Evolutionary conservation across 2,329 filamentous ascomycete genomes (phyloP).

Genomic region (Simplicillium aogashimaense): DNA sequence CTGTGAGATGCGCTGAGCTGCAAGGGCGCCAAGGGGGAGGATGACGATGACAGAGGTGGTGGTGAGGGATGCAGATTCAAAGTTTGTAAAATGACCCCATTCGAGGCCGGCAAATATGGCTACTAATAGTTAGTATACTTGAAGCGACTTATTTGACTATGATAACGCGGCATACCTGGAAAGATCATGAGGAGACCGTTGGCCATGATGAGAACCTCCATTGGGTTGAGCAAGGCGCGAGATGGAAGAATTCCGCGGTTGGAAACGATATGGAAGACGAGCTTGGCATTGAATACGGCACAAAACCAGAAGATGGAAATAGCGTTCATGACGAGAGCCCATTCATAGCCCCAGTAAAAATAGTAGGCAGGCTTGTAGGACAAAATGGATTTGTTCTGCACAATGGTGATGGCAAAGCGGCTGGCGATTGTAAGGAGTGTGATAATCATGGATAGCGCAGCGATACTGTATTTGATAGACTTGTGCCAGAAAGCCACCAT

Average conservation of each 20-base stretch:
- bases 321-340: constrained; percentile 27
- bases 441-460: constrained; percentile 22
- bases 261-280: constrained; percentile 35
- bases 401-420: constrained; percentile 21
- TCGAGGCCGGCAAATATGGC: constrained; percentile 41
- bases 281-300: constrained; percentile 42
- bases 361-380: constrained; percentile 10
- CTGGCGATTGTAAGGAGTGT: constrained; percentile 20
- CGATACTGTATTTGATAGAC: constrained; percentile 19
- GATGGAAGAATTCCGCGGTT: constrained; percentile 36
- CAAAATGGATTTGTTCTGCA: constrained; percentile 24
- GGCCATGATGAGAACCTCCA: constrained; percentile 46
- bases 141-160: neutral
- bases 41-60: constrained; percentile 39
- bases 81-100: constrained; percentile 28
- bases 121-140: constrained; percentile 12
- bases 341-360: constrained; percentile 26
- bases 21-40: constrained; percentile 40
- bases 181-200: constrained; percentile 47
- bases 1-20: constrained; percentile 34
- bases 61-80: constrained; percentile 40
- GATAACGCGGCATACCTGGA: constrained; percentile 29
- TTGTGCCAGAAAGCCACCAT: constrained; percentile 39
- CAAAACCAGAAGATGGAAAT: constrained; percentile 42
- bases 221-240: constrained; percentile 31